These are phyloP conservation scores for Linum usitatissimum DNA, from an alignment of 345 rosid species.

Conservation along the genomic window DNA sequence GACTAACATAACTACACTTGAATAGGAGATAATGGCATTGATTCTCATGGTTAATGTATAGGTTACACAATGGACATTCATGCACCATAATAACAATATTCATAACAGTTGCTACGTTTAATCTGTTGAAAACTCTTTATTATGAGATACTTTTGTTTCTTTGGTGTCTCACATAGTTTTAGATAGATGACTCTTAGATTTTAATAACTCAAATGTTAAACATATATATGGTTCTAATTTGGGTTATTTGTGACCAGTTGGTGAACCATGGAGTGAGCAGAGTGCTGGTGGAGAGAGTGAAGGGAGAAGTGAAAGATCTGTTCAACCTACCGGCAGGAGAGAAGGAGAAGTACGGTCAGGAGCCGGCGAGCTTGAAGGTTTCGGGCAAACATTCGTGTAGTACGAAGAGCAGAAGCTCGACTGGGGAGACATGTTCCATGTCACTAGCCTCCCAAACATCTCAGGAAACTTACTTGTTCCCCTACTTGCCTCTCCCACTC, in stretches of 20 bases:
- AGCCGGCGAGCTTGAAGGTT: conserved; percentile 10
- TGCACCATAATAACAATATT: no score
- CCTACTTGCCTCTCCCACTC: neutral
- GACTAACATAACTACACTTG: no score
- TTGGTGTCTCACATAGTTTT: no score
- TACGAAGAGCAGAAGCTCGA: conserved; percentile 16
- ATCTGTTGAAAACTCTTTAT: no score
- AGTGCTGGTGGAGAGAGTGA: conserved; percentile 5
- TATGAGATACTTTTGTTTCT: no score
- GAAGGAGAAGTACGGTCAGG: conserved; percentile 5
- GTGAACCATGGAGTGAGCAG: conserved; percentile 14
- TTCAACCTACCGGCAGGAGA: conserved; percentile 8
- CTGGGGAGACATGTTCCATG: conserved; percentile 9
- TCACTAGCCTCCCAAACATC: conserved; percentile 6
- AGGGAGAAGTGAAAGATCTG: conserved; percentile 1
- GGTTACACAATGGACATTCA: no score
- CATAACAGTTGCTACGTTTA: no score
- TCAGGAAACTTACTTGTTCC: conserved; percentile 8
- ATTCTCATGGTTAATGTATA: no score
- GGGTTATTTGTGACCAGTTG: neutral
- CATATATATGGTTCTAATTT: no score
- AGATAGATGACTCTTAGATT: no score
- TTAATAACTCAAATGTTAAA: no score
- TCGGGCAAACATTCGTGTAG: conserved; percentile 14
- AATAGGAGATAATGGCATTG: no score